A percentile compares a stretch with the other conserved stretches of the same genome.
These are phyloP conservation scores for Daldinia decipiens DNA, from an alignment of 495 filamentous ascomycete species.

Conservation along the genomic window DNA sequence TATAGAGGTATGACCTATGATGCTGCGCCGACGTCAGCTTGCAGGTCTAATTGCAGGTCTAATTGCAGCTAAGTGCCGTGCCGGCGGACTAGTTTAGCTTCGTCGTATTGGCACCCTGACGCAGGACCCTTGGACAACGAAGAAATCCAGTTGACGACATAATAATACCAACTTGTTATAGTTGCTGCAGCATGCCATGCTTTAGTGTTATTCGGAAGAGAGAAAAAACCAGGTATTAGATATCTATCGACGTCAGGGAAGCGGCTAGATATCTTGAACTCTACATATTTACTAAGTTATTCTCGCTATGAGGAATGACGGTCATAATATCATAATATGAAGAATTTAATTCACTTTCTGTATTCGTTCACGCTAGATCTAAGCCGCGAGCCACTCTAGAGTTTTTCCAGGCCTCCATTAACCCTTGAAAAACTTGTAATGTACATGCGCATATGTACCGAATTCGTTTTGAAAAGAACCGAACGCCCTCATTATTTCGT, in stretches of 20 bases:
- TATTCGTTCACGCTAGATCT: conserved; percentile 37
- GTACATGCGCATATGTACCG: conserved; percentile 36
- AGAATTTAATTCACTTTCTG: conserved; percentile 20
- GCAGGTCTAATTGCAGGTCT: conserved; percentile 38
- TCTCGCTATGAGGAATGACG: background rate
- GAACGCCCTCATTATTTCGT: conserved; percentile 43
- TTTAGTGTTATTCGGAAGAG: background rate
- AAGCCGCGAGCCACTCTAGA: conserved; percentile 37
- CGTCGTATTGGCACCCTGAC: conserved; percentile 9
- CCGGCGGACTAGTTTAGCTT: conserved; percentile 31
- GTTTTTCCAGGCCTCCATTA: conserved; percentile 22
- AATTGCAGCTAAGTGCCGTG: conserved; percentile 27
- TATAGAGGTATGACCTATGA: conserved; percentile 27
- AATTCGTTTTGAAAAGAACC: conserved; percentile 29
- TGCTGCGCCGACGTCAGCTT: conserved; percentile 46
- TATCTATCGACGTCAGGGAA: background rate
- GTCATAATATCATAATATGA: background rate
- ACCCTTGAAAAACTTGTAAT: conserved; percentile 37
- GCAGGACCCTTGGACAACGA: conserved; percentile 29
- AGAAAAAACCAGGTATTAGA: background rate
- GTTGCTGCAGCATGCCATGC: too few relatives aligned
- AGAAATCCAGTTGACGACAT: background rate
- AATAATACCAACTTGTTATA: background rate
- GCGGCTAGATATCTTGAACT: background rate
- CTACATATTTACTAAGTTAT: background rate